phyloP scores from a whole-genome alignment of 1,284 basidiomycete species.

The Leccinum cinnamomeum region DNA sequence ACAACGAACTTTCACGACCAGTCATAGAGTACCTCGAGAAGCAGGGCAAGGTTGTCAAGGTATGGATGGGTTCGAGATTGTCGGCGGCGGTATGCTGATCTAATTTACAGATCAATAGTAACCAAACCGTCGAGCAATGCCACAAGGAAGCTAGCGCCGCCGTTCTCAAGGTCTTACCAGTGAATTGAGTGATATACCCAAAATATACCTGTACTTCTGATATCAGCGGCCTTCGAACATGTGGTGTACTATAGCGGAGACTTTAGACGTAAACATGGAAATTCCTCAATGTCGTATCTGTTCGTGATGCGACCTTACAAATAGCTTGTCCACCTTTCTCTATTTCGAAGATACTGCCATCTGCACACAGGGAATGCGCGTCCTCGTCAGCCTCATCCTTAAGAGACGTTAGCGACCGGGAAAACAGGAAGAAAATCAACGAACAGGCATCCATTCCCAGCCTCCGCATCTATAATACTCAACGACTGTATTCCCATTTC shows the following conservation, averaged over 20 bases:
- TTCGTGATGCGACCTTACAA: constrained; percentile 43
- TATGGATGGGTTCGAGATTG: not conserved
- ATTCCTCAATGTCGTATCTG: constrained; percentile 33
- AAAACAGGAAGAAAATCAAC: constrained; percentile 33
- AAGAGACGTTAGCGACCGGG: constrained; percentile 12
- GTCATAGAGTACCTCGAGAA: constrained; percentile 87
- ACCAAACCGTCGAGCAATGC: constrained; percentile 72
- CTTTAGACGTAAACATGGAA: constrained; percentile 46
- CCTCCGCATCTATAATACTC: constrained; percentile 81
- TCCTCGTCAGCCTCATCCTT: constrained; percentile 56
- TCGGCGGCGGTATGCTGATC: constrained; percentile 1
- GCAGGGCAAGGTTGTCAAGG: constrained; percentile 72
- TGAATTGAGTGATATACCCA: constrained; percentile 24
- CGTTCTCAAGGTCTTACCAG: constrained; percentile 47
- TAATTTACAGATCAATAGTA: constrained; percentile 69
- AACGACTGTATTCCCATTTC: constrained; percentile 58
- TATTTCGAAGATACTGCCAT: constrained; percentile 67
- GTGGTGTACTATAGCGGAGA: constrained; percentile 3
- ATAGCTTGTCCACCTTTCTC: constrained; percentile 53
- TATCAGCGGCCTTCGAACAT: constrained; percentile 14
- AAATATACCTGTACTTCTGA: not conserved
- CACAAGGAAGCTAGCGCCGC: constrained; percentile 59
- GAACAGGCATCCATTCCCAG: constrained; percentile 84
- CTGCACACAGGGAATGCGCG: constrained; percentile 71
- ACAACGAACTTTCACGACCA: constrained; percentile 92